Evolutionary conservation across 2,329 filamentous ascomycete genomes (phyloP).

Genomic region (Venturia pyrina): DNA sequence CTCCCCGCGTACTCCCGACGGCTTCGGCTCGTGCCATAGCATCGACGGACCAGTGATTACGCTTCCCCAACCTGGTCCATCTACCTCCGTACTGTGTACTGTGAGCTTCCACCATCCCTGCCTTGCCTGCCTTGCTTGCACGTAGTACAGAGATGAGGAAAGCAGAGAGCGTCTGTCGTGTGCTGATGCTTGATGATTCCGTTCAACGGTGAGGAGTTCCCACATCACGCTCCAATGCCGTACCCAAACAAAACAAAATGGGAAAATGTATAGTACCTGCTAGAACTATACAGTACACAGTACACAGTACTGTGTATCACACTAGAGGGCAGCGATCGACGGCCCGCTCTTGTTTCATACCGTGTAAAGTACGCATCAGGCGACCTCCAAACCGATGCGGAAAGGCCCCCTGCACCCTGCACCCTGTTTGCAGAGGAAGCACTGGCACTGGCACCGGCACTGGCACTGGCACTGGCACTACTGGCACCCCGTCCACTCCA

Average conservation of each 20-base stretch:
- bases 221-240: no score
- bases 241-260: no score
- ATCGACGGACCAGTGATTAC: not conserved
- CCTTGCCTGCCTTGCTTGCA: not conserved
- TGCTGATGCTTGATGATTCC: not conserved
- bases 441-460: no score
- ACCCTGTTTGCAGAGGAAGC: not conserved
- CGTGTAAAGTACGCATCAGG: not conserved
- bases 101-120: not conserved
- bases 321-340: not conserved
- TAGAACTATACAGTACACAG: no score
- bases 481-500: not conserved
- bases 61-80: not conserved
- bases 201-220: not conserved
- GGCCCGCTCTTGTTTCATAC: slow-evolving; percentile 4
- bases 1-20: slow-evolving; percentile 4
- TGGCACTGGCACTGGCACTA: no score
- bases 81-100: no score
- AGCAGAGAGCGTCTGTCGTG: not conserved
- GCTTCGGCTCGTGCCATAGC: slow-evolving; percentile 2
- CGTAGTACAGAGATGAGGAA: not conserved
- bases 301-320: no score
- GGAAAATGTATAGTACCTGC: no score
- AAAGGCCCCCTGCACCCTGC: not conserved
- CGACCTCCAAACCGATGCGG: not conserved